Conservation (phyloP, 2,329 filamentous ascomycete genomes). For the Fusarium nematophilum region DNA sequence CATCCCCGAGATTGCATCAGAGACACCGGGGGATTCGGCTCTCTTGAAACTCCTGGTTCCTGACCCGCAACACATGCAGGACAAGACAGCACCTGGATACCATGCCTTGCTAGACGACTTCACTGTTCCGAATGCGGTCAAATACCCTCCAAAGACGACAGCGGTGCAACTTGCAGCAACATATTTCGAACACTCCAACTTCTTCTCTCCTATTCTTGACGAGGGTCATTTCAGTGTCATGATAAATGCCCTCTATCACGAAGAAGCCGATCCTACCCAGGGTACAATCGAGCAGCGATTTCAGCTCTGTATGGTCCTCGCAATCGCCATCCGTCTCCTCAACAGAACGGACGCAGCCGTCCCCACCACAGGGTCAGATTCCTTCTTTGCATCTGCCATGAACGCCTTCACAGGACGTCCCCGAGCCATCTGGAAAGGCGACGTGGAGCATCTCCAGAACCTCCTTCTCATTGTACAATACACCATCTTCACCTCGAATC, state of each 20-base stretch:
- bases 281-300: background rate
- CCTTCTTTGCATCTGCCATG: conserved; percentile 18
- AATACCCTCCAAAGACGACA: conserved; percentile 21
- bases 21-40: background rate
- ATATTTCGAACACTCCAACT: conserved; percentile 46
- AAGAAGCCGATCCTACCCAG: background rate
- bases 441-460: conserved; percentile 22
- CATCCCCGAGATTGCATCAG: background rate
- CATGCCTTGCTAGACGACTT: conserved; percentile 17
- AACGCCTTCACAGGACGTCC: conserved; percentile 9
- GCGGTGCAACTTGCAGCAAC: conserved; percentile 27
- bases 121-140: background rate
- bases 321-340: conserved; percentile 21
- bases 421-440: conserved; percentile 15
- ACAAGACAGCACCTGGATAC: background rate
- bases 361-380: conserved; percentile 24
- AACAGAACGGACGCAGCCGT: conserved; percentile 27
- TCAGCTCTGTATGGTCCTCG: conserved; percentile 22
- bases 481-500: conserved; percentile 24
- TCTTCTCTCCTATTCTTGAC: conserved; percentile 41
- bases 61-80: background rate
- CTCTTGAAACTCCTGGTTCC: conserved; percentile 5
- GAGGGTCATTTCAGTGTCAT: conserved; percentile 24
- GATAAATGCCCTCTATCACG: conserved; percentile 17
- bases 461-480: conserved; percentile 30